Base-by-base conservation (phyloP, 768 basidiomycete genomes). In the Russula griseocarnosa region DNA sequence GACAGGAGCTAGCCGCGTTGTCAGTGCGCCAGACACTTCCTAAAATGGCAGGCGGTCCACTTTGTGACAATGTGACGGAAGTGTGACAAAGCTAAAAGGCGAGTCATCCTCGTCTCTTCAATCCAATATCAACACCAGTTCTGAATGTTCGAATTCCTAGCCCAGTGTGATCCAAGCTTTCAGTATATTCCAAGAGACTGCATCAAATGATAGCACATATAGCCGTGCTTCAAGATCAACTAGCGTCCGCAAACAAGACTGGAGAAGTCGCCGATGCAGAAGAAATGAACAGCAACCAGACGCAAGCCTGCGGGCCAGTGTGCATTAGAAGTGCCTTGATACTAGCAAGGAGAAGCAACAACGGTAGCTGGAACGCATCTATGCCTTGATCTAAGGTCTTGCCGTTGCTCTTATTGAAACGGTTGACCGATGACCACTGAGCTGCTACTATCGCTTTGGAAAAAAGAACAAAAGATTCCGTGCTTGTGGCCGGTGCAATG, bases 141-240 rank as follows among this genome's bases (percentile, higher is more conserved):
- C 50, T 52, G 22, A 60, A 53, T 53, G 40, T 53, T 52, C 56
- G 11, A 22, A 53, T 64, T 52, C 20, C 55, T 20, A 50, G 40
- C 40, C 49, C 28, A 61, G 64, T 65, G 59, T 65, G 64, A 65
- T 20, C 49, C 50, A 65, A 47, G 30, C 13, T 7, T 51, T 53
- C 50, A 61, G 59, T 50, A 36, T 36, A 26, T 18, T 24, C 22
- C 8, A 32, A 44, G 30, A 52, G 59, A 61, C 49, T 51, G 60
- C 55, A 28, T 57, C 64, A 61, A 61, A 30, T 26, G n/a, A 34
- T n/a, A 55, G 59, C 44, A 30, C 55, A 61, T 24, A 46, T 46
- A 34, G 44, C 26, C 40, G 50, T 60, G 55, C 59, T 24, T 52
- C 64, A 65, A 61, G 49, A 8, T 32, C 49, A 44, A 55, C n/a